These are phyloP conservation scores for Balakata baccata DNA, from an alignment of 345 rosid species.

Conservation along the genomic window DNA sequence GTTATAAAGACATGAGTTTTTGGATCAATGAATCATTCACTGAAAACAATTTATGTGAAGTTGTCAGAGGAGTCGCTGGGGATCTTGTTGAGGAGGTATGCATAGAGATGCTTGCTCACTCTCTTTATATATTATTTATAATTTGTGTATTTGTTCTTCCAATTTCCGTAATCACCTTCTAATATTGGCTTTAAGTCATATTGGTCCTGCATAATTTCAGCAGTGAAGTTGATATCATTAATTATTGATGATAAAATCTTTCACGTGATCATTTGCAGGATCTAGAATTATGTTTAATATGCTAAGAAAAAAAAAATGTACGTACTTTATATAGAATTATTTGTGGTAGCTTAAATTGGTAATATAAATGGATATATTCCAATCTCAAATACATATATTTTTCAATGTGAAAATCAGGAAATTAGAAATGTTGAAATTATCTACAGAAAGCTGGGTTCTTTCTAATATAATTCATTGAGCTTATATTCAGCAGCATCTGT, in stretches of 20 bases:
- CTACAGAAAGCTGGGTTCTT: too few relatives aligned
- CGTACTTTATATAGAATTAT: too few relatives aligned
- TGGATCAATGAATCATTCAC: slow-evolving; percentile 93
- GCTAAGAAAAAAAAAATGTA: neutral
- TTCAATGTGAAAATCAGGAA: neutral
- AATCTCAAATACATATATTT: too few relatives aligned
- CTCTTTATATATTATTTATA: neutral
- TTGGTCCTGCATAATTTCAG: neutral
- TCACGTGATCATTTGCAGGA: neutral
- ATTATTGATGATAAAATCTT: neutral
- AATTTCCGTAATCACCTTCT: neutral
- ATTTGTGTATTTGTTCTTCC: neutral
- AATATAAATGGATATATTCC: too few relatives aligned
- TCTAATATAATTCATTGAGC: too few relatives aligned
- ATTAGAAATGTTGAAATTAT: neutral
- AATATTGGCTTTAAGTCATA: neutral
- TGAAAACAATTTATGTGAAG: slow-evolving; percentile 91
- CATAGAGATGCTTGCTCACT: neutral
- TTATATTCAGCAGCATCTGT: too few relatives aligned
- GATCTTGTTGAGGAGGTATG: slow-evolving; percentile 97
- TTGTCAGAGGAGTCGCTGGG: slow-evolving; percentile 88
- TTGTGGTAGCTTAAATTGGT: too few relatives aligned
- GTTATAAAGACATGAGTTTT: slow-evolving; percentile 93
- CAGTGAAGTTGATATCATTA: neutral
- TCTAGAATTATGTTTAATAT: neutral